Percentiles rank a stretch among this genome's conserved stretches.
Conservation (phyloP, 768 basidiomycete species). For the Piloderma croceum region DNA sequence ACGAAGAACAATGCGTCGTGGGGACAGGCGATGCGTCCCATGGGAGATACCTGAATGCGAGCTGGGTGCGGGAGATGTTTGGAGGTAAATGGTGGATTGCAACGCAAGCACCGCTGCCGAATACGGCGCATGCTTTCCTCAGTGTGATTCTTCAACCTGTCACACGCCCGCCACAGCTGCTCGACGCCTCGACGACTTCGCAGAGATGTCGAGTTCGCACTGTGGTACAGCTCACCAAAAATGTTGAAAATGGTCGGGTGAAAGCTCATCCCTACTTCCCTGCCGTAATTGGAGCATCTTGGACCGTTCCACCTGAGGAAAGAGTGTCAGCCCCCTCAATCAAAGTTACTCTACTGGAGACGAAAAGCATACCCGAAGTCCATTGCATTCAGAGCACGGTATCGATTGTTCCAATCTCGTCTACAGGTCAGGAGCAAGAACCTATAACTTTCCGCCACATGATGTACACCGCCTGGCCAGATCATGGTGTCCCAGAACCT, state of each 20-base stretch:
- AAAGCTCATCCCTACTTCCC: slow-evolving; percentile 84
- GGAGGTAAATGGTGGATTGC: slow-evolving; percentile 83
- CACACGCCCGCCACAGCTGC: slow-evolving; percentile 22
- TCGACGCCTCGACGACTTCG: slow-evolving; percentile 5
- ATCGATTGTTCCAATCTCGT: slow-evolving; percentile 39
- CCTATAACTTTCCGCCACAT: slow-evolving; percentile 61
- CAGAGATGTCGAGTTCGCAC: slow-evolving; percentile 53
- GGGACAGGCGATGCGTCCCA: slow-evolving; percentile 10
- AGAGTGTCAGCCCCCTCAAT: slow-evolving; percentile 38
- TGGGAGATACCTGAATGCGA: slow-evolving; percentile 74
- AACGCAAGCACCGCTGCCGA: slow-evolving; percentile 71
- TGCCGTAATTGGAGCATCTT: slow-evolving; percentile 42
- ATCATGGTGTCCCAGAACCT: slow-evolving; percentile 70
- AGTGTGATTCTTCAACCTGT: slow-evolving; percentile 54
- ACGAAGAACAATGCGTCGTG: slow-evolving; percentile 11
- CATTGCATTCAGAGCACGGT: slow-evolving; percentile 59
- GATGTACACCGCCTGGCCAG: slow-evolving; percentile 76
- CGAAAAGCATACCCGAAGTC: slow-evolving; percentile 44
- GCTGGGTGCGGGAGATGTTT: slow-evolving; percentile 72
- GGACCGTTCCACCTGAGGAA: slow-evolving; percentile 27
- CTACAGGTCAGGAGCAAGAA: slow-evolving; percentile 20
- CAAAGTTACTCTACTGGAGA: slow-evolving; percentile 51
- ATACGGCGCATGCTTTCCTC: slow-evolving; percentile 72
- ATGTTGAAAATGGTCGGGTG: slow-evolving; percentile 59
- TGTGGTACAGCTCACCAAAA: slow-evolving; percentile 75